These are phyloP conservation scores for Saccharomyces uvarum DNA, from an alignment of 1,139 yeast genomes.

Conservation along the genomic window DNA sequence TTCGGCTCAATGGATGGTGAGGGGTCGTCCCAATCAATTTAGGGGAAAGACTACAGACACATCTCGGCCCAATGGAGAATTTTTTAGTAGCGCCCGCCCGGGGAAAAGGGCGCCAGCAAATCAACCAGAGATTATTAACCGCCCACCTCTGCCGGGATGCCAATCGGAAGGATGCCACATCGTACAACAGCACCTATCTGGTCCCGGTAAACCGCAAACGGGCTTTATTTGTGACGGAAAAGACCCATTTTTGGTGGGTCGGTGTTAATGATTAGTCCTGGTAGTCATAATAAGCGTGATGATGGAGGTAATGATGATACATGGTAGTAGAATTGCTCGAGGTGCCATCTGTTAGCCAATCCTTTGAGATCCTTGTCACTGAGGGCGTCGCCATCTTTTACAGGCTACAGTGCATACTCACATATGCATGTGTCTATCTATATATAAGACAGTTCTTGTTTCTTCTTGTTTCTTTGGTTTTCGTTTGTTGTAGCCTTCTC, in stretches of 20 bases:
- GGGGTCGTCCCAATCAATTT: not conserved
- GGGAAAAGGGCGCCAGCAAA: not conserved
- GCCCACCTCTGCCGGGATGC: not conserved
- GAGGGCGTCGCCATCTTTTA: not conserved
- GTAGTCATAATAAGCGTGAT: not conserved
- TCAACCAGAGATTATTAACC: not conserved
- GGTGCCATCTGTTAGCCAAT: not conserved
- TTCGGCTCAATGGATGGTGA: not conserved
- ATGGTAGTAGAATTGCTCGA: not conserved
- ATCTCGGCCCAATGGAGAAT: not conserved
- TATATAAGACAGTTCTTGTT: not conserved
- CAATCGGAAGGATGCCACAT: not conserved
- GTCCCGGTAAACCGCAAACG: slow-evolving; percentile 1
- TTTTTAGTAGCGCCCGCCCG: not conserved
- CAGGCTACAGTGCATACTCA: not conserved
- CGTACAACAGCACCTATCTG: not conserved
- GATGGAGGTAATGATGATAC: not conserved
- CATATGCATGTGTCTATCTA: not conserved
- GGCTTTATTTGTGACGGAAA: not conserved
- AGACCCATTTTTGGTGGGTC: not conserved
- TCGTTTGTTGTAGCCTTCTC: not conserved
- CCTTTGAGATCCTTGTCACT: not conserved
- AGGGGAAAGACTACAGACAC: not conserved
- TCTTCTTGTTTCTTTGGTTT: not conserved
- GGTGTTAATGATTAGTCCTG: not conserved